Conservation (phyloP, 306 rosid species). For the Vigna hirtella region DNA sequence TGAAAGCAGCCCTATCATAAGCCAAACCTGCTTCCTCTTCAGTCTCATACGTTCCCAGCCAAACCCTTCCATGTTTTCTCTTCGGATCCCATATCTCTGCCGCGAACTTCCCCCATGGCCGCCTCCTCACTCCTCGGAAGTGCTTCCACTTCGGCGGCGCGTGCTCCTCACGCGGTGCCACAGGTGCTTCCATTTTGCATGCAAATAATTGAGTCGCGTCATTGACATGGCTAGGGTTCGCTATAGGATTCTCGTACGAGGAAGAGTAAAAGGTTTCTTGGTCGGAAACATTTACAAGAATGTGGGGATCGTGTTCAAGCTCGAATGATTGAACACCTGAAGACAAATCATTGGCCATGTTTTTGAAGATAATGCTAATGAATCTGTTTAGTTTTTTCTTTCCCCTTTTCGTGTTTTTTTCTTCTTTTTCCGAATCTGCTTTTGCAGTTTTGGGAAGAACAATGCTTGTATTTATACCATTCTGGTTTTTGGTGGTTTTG, state of each 20-base stretch:
- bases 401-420: background rate
- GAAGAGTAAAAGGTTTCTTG: background rate
- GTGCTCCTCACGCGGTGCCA: background rate
- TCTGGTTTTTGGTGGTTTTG: background rate
- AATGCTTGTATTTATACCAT: background rate
- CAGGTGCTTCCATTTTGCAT: background rate
- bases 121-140: conserved; percentile 3
- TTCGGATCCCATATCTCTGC: conserved; percentile 24
- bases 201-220: background rate
- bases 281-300: background rate
- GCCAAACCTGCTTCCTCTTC: conserved; percentile 46
- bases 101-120: conserved; percentile 33
- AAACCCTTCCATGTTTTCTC: conserved; percentile 1
- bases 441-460: background rate
- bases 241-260: background rate
- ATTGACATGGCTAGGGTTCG: background rate
- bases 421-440: background rate
- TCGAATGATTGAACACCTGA: background rate
- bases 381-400: background rate
- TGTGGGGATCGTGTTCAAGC: background rate
- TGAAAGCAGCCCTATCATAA: conserved; percentile 60
- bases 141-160: background rate
- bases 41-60: conserved; percentile 13
- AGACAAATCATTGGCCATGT: background rate
- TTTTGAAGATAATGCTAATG: background rate